Base-by-base conservation (phyloP, 495 filamentous ascomycete species). In the Penicillium diatomitis region DNA sequence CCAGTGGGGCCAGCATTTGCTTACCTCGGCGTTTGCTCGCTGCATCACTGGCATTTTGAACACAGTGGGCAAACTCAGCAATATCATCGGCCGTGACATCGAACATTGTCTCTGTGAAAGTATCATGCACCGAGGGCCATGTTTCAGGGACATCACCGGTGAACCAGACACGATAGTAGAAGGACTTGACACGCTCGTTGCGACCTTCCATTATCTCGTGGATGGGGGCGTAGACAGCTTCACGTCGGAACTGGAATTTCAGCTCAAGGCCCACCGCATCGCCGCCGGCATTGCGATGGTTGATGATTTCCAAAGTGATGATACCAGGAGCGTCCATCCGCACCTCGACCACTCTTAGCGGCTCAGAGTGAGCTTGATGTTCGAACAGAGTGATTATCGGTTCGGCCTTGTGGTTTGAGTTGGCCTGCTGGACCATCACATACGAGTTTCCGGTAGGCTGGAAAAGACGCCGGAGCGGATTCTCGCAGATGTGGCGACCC, bases 151-250 rank as follows among this genome's bases (percentile, higher is more conserved):
- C 89, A n/a, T 38, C 36, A 4, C 36, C 36, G 9, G 36, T 92
- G 57, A 98, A 98, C 92, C 92, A 73, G 50, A 91, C 81, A 31
- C 82, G 80, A 78, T 92, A 96, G 75, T 98, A 98, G 65, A 97
- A 98, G 66, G 91, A 82, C 70, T 96, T 96, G 75, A 98, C 95
- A 44, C 87, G 82, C 57, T 96, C 88, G 57, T 97, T 97, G 62
- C 92, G 87, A 48, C 74, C 84, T 44, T 89, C 78, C 90, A 96
- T 97, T 41, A 96, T 83, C 64, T 98, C 92, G 42, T 84, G 82
- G 54, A 98, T 94, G 4, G 92, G 92, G 9, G 92, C 90, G 61
- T 94, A 96, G 32, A 92, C 92, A 35, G 86, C 82, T 66, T 96
- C 90, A 1, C 92, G 91, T 56, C 87, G 86, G 63, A 96, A 98